Base-by-base conservation (phyloP, 2,329 filamentous ascomycete species). In the Apiospora hydei region DNA sequence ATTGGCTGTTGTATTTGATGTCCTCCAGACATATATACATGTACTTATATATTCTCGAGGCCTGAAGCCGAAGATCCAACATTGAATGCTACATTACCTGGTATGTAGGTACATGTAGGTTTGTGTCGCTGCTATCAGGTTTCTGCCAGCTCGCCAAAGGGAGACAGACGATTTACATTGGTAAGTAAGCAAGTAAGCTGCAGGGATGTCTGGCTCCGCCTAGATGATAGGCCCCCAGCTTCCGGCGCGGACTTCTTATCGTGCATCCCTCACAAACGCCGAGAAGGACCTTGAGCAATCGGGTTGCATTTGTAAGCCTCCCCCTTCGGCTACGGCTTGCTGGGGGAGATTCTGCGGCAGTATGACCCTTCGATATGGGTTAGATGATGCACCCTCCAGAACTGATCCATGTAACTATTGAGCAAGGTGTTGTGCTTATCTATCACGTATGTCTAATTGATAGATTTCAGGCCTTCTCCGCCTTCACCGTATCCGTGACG, bases 251-350 rank as follows among this genome's bases (percentile, higher is more conserved):
- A n/a, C n/a, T 21, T 16, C 57, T 64, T 64, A 64, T 64, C 57
- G 57, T 64, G 57, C 38, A 64, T 41, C 57, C 34, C 13, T 41
- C 34, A 16, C n/a, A n/a, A 10, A n/a, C 18, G 16, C 30, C 57
- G 5, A 51, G 49, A 51, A 51, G n/a, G n/a, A n/a, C n/a, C n/a
- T n/a, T 10, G 3, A 13, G n/a, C n/a, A 26, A 51, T 51, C 24
- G 51, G 53, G 53, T 61, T 43, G 57, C 34, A 64, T 64, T 64
- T 64, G 57, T 64, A 64, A 64, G 34, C 57, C 21, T 41, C 34
- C 53, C 53, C 53, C 30, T 38, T 61, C 30, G 30, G 53, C 53
- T 61, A 30, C 53, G 53, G 57, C 18, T 41, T 24, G 57, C 34
- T 64, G 34, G 57, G 57, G 34, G 41, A 64, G 57, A 10, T n/a